These are phyloP conservation scores for Malus orientalis DNA, from an alignment of 306 rosid species.

Conservation along the genomic window DNA sequence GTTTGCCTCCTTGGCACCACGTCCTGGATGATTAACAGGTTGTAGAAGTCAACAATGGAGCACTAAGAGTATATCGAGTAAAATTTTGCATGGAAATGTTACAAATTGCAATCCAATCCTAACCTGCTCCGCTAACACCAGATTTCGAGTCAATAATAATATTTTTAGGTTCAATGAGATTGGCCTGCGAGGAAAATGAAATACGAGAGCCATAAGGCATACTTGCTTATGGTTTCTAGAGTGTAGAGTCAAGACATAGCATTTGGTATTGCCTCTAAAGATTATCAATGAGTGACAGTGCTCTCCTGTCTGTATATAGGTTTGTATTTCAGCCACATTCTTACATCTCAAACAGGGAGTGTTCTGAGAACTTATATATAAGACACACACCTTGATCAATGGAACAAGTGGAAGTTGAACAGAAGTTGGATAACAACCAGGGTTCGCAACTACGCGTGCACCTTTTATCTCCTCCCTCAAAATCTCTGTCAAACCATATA, in stretches of 20 bases:
- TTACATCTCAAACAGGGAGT: background rate
- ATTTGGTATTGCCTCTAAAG: background rate
- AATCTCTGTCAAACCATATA: constrained; percentile 92
- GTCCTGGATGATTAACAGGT: constrained; percentile 52
- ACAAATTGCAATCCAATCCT: constrained; percentile 22
- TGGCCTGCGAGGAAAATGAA: constrained; percentile 48
- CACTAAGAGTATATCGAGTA: background rate
- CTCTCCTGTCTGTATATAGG: background rate
- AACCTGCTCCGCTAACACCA: constrained; percentile 97
- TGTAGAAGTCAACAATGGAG: background rate
- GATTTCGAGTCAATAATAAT: constrained; percentile 87
- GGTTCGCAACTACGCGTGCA: constrained; percentile 90
- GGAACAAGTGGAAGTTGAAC: constrained; percentile 93
- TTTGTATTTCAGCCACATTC: background rate
- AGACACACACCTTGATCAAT: constrained; percentile 58
- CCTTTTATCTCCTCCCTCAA: constrained; percentile 54
- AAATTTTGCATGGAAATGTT: constrained; percentile 1
- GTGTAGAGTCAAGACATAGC: background rate
- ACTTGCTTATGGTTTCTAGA: background rate
- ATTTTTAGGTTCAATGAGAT: constrained; percentile 47
- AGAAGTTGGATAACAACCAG: constrained; percentile 97
- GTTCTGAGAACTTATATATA: background rate
- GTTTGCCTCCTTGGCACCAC: constrained; percentile 74
- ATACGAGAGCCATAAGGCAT: constrained; percentile 13
- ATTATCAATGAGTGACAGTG: background rate